phyloP scores from a whole-genome alignment of 805 yeast genomes.

The Debaryomyces hansenii region DNA sequence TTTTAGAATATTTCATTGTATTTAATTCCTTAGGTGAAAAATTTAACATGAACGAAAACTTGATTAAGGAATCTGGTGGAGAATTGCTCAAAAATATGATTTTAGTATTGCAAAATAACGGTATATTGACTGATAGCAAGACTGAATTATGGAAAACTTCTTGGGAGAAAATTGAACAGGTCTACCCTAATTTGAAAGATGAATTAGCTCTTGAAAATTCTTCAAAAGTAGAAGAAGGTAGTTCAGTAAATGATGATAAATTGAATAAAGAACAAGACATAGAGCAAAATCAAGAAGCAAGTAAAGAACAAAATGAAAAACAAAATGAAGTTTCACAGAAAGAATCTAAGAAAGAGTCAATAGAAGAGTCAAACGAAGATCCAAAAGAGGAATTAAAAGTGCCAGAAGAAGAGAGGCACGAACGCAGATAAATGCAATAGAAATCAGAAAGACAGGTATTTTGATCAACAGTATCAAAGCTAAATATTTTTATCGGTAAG shows the following conservation, averaged over 20 bases:
- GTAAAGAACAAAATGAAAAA: background rate
- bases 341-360: background rate
- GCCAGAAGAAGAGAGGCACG: no score
- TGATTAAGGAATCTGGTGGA: conserved; percentile 30
- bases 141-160: conserved; percentile 30
- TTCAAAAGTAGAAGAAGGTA: conserved; percentile 1
- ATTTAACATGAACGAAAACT: conserved; percentile 11
- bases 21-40: conserved; percentile 24
- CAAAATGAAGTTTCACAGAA: conserved; percentile 1
- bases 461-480: background rate
- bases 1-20: conserved; percentile 30
- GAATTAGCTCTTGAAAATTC: conserved; percentile 11
- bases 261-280: background rate
- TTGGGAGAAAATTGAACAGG: conserved; percentile 28
- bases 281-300: background rate
- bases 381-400: no score
- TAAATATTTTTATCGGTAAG: background rate
- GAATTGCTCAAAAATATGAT: conserved; percentile 45
- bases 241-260: background rate
- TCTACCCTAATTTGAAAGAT: conserved; percentile 28
- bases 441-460: background rate
- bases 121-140: conserved; percentile 20
- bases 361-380: no score
- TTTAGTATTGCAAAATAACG: conserved; percentile 33
- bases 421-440: no score